Base-by-base conservation (phyloP, 2,329 filamentous ascomycete species). In the Ceratocystis lukuohia region DNA sequence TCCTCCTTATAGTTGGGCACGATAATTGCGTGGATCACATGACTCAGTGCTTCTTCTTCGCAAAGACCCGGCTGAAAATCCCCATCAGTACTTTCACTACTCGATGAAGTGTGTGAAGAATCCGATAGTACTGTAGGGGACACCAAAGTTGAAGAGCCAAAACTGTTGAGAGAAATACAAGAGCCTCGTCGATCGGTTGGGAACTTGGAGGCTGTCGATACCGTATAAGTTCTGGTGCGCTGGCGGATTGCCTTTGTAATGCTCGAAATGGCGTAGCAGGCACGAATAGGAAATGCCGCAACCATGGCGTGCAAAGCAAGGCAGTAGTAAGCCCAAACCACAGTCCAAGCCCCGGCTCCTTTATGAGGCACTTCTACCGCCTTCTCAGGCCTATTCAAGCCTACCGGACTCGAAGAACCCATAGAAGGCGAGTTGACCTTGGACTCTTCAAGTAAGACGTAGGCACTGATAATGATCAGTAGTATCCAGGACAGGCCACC, bases 1-100 rank as follows among this genome's bases (percentile, higher is more conserved):
- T 89, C 86, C 73, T 90, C 87, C 74, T 88, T 88, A 76, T 89
- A 90, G 71, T 88, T 88, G 20, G 87, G 87, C 56, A 90, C 79
- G 69, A 89, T 78, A 69, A 90, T 87, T 15, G 83, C 84, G 72
- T 88, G 85, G 37, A 88, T 75, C n/a, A 75, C 72, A 0, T 76
- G 73, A 8, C 74, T 73, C 20, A 77, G 78, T 65, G 77, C 73
- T 46, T 81, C 79, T 37, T 75, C 70, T 56, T 67, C 66, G 46
- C 53, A 62, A 33, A 67, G 48, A 41, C 62, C 62, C 28, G 62
- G 62, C 45, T 67, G 62, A 6, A 78, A 71, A 65, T 84, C 80
- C 65, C 79, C 80, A 37, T 79, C 77, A 70, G 84, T 79, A 73
- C 79, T 81, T 71, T 77, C 76, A 44, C 78, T 75, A 59, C 80